Percentiles rank a stretch among this genome's conserved stretches.
Conservation (phyloP, 768 basidiomycete species). For the Austroboletus festivus region DNA sequence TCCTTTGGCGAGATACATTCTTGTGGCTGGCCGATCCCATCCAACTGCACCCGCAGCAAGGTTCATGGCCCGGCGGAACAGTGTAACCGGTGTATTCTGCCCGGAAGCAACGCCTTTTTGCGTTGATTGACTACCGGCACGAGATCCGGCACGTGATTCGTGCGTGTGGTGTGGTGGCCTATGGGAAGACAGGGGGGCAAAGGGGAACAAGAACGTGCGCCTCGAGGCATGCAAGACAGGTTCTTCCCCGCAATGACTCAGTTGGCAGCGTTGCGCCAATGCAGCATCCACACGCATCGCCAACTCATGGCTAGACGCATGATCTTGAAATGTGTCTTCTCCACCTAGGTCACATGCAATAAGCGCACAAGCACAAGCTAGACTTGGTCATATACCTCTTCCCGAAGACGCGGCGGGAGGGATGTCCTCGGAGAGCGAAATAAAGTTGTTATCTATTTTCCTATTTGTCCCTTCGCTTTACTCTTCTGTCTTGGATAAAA, state of each 20-base stretch:
- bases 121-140: constrained; percentile 1
- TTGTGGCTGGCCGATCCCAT: constrained; percentile 10
- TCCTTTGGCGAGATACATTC: constrained; percentile 10
- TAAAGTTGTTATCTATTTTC: constrained; percentile 1
- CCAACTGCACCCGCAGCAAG: constrained; percentile 3
- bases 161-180: not conserved
- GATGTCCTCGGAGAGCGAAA: constrained; percentile 18
- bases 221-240: constrained; percentile 7
- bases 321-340: constrained; percentile 16
- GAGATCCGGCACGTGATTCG: constrained; percentile 1
- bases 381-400: not conserved
- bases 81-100: not conserved
- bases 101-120: not conserved
- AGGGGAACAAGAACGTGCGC: not conserved
- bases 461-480: no score
- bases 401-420: not conserved
- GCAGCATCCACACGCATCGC: not conserved
- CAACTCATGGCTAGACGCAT: constrained; percentile 9
- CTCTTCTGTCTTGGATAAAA: not conserved
- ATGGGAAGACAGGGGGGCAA: not conserved
- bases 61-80: not conserved
- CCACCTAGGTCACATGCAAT: constrained; percentile 8
- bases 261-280: constrained; percentile 11
- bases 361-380: not conserved
- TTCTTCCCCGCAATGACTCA: constrained; percentile 7